Conservation (phyloP, 148 eudicot genomes). For the Pharnaceum exiguum region DNA sequence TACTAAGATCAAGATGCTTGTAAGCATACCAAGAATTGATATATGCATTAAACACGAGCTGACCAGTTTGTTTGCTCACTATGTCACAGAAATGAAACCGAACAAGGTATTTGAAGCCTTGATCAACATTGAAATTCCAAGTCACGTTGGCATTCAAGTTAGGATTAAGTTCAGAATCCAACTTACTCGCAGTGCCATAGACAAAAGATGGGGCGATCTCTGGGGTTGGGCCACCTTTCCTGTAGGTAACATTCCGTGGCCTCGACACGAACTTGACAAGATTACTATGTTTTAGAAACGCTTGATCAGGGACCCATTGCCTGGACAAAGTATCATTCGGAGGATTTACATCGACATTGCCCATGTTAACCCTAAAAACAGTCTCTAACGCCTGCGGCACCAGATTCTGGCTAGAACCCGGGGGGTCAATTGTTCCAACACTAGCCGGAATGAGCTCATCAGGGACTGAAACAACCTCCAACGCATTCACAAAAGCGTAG, state of each 20-base stretch:
- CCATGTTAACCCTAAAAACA: slow-evolving; percentile 58
- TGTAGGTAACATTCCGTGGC: slow-evolving; percentile 30
- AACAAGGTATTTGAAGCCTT: slow-evolving; percentile 48
- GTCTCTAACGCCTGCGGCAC: slow-evolving; percentile 36
- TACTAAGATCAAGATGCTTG: slow-evolving; percentile 47
- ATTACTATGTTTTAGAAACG: slow-evolving; percentile 28
- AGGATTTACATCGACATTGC: slow-evolving; percentile 33
- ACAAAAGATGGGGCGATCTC: slow-evolving; percentile 47
- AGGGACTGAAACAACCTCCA: slow-evolving; percentile 56
- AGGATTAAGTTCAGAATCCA: slow-evolving; percentile 32
- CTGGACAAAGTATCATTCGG: slow-evolving; percentile 49
- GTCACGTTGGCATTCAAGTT: slow-evolving; percentile 35
- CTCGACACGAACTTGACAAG: slow-evolving; percentile 31
- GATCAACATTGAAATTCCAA: slow-evolving; percentile 53
- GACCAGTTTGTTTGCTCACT: slow-evolving; percentile 12
- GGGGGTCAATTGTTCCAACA: slow-evolving; percentile 26
- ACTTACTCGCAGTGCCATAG: slow-evolving; percentile 51
- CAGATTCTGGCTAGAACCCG: slow-evolving; percentile 20
- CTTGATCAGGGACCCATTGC: slow-evolving; percentile 45
- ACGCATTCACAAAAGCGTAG: slow-evolving; percentile 51
- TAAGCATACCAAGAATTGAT: slow-evolving; percentile 41
- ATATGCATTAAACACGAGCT: slow-evolving; percentile 47
- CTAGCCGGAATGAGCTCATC: slow-evolving; percentile 47
- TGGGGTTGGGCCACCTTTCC: slow-evolving; percentile 18
- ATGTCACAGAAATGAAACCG: slow-evolving; percentile 66